A percentile compares a stretch with the other conserved stretches of the same genome.
phyloP scores from a whole-genome alignment of 345 rosid genomes.

The Rhizophora apiculata region DNA sequence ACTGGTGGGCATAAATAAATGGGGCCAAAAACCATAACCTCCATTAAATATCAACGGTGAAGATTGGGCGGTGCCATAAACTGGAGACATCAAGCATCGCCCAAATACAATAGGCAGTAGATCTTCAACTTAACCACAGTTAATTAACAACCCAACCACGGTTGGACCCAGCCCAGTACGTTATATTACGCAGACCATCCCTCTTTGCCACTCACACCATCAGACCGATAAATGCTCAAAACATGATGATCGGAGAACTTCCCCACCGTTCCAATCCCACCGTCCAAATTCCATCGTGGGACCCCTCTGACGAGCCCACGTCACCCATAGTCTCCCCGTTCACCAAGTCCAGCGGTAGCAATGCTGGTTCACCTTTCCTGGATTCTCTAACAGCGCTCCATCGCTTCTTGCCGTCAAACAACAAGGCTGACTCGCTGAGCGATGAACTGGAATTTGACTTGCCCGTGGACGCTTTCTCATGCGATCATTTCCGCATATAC shows the following conservation, averaged over 20 bases:
- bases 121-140: slow-evolving; percentile 28
- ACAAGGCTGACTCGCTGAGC: slow-evolving; percentile 38
- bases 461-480: slow-evolving; percentile 23
- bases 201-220: not conserved
- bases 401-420: slow-evolving; percentile 72
- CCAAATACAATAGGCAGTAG: slow-evolving; percentile 24
- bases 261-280: slow-evolving; percentile 41
- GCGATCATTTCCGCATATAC: slow-evolving; percentile 68
- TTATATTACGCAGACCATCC: slow-evolving; percentile 24
- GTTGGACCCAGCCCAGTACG: slow-evolving; percentile 31
- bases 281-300: slow-evolving; percentile 58
- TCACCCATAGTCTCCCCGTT: slow-evolving; percentile 29
- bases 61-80: slow-evolving; percentile 14
- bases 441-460: slow-evolving; percentile 25
- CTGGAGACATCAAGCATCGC: not conserved
- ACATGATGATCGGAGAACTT: slow-evolving; percentile 56
- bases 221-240: slow-evolving; percentile 13
- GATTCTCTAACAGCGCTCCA: slow-evolving; percentile 52
- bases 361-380: slow-evolving; percentile 30
- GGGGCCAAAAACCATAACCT: not conserved
- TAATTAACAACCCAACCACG: slow-evolving; percentile 30
- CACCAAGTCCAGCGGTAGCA: slow-evolving; percentile 21
- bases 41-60: slow-evolving; percentile 24
- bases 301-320: slow-evolving; percentile 32
- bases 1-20: not conserved